phyloP scores from a whole-genome alignment of 257 asterid species.

The Haberlea rhodopensis region DNA sequence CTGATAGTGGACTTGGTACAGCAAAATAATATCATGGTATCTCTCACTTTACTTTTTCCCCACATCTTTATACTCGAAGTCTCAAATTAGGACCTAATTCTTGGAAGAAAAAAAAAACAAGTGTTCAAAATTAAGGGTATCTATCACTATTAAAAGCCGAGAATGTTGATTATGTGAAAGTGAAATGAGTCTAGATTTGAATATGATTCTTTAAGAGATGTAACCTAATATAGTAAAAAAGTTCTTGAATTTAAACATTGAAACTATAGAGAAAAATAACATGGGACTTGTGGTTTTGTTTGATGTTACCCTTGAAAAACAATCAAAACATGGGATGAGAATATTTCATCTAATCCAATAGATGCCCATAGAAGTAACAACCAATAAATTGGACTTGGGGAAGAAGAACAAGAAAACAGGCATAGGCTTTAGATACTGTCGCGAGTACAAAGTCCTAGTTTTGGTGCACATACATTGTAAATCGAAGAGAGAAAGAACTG shows the following conservation, averaged over 20 bases:
- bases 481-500: constrained; percentile 31
- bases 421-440: no score
- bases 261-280: not conserved
- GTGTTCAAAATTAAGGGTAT: not conserved
- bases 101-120: not conserved
- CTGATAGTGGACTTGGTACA: constrained; percentile 43
- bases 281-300: no score
- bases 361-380: no score
- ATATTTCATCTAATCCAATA: no score
- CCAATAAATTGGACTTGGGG: no score
- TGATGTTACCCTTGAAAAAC: no score
- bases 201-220: not conserved
- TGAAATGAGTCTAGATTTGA: constrained; percentile 16
- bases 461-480: constrained; percentile 9
- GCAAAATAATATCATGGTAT: constrained; percentile 30
- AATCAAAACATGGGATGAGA: no score
- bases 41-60: constrained; percentile 12
- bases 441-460: no score
- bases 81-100: not conserved
- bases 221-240: not conserved
- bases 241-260: no score
- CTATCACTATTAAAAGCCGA: constrained; percentile 24
- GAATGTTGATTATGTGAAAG: constrained; percentile 34
- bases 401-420: no score
- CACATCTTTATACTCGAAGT: not conserved